Percentiles rank a stretch among this genome's conserved stretches.
Evolutionary conservation across 345 rosid species (phyloP).

Genomic region (Eucalyptus victrix): DNA sequence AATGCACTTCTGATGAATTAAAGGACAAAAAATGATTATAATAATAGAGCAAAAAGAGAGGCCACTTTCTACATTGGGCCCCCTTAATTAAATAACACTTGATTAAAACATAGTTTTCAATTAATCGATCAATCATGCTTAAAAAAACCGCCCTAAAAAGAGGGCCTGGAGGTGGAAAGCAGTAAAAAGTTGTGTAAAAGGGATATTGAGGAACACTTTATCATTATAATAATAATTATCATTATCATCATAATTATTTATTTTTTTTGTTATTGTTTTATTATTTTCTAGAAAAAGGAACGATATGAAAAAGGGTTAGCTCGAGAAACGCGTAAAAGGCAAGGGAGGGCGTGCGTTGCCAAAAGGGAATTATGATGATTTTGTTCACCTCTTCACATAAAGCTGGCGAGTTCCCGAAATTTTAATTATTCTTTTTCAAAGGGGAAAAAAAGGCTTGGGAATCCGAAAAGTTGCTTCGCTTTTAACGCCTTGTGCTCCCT

Average conservation of each 20-base stretch:
- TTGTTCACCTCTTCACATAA: neutral
- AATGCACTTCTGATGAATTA: neutral
- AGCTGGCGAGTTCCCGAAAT: neutral
- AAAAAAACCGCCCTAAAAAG: neutral
- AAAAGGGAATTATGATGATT: constrained; percentile 19
- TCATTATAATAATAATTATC: neutral
- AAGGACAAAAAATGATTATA: neutral
- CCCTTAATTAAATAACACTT: neutral
- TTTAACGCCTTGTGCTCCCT: neutral
- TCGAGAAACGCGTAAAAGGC: constrained; percentile 64
- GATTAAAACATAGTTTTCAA: neutral
- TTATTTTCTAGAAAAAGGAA: neutral
- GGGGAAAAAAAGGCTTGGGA: neutral
- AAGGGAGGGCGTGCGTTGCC: constrained; percentile 68
- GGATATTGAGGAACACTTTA: neutral
- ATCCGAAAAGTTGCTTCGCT: neutral
- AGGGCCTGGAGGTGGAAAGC: neutral
- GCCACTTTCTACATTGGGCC: neutral
- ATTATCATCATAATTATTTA: neutral
- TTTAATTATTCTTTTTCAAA: neutral
- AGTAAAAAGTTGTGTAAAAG: neutral
- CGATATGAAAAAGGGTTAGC: neutral
- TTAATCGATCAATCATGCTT: neutral
- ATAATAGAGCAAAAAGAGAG: neutral
- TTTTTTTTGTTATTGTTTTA: neutral